Evolutionary conservation across 306 rosid species (phyloP), one percentile per base, ranked within the genome.

Genomic region (Fragaria iinumae): DNA sequence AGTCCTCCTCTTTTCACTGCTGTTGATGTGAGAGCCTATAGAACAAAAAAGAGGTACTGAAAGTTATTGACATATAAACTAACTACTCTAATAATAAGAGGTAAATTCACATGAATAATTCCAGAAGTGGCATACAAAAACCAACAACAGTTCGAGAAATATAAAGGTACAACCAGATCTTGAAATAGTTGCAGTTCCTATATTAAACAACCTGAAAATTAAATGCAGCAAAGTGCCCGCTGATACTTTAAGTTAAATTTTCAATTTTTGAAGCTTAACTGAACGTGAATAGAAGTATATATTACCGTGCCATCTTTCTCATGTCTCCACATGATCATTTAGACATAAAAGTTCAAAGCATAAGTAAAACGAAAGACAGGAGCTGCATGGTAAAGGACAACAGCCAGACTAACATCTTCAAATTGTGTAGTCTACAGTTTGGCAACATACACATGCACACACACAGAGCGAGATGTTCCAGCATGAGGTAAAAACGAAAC

Each of bases 1-100:
- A 91, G 88, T 80, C 91, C 93, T 77, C 93, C 97, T 83, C 88
- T 96, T 90, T 91, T 96, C 81, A 89, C 86, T 27, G 99, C 93
- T 39, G 97, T 87, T 73, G 99, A 92, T 60, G 99, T 92, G 49
- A 96, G 91, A 60, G 92, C 93, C 99, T 94, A 82, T 44, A 84
- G 60, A 47, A 53, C 25, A 64, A 63, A 64, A 45, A 72, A 27
- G 11, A 48, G 38, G 69, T 11, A 21, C 6, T 34, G 57, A 16
- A 64, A 18, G 25, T 66, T 20, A 66, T 8, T 38, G 48, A 18
- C 16, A 14, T 27, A 32, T 1, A 64, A 57, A 38, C 18, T 18
- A 69, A 29, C 6, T 14, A 44, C 63, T 65, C 17, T 20, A 50
- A 13, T 2, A 48, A 47, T 9, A 59, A 25, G 27, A 32, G n/a